phyloP scores from a whole-genome alignment of 305 asterid species.

The Withania somnifera region DNA sequence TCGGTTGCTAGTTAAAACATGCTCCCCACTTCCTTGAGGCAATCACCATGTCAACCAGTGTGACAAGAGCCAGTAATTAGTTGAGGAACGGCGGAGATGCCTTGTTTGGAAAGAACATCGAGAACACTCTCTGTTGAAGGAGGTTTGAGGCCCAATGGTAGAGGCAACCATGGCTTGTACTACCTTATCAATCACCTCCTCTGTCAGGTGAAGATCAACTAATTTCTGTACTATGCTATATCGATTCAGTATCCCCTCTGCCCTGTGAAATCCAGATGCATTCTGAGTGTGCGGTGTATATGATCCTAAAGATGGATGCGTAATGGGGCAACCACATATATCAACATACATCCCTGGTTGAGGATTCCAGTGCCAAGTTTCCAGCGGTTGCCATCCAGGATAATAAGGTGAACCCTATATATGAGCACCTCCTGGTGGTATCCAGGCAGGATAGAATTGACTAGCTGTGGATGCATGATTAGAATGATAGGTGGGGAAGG shows the following conservation, averaged over 20 bases:
- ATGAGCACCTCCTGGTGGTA: slow-evolving; percentile 21
- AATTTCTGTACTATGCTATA: slow-evolving; percentile 9
- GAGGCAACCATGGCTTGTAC: slow-evolving; percentile 44
- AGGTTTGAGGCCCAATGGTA: slow-evolving; percentile 36
- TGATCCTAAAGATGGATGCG: slow-evolving; percentile 22
- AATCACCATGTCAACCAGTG: too few relatives aligned
- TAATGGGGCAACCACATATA: slow-evolving; percentile 47
- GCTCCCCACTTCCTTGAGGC: too few relatives aligned
- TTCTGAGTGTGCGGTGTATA: slow-evolving; percentile 13
- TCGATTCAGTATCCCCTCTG: slow-evolving; percentile 14
- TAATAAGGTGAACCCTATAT: slow-evolving; percentile 32
- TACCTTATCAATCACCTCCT: slow-evolving; percentile 33
- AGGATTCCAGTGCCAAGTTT: slow-evolving; percentile 36
- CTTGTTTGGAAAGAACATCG: slow-evolving; percentile 31
- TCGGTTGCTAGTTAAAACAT: too few relatives aligned
- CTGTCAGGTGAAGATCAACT: slow-evolving; percentile 28
- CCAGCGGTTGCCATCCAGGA: slow-evolving; percentile 30
- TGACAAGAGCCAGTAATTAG: slow-evolving; percentile 7
- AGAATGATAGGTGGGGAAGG: slow-evolving; percentile 32
- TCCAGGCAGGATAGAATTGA: slow-evolving; percentile 33
- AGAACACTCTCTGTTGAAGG: slow-evolving; percentile 42
- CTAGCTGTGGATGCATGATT: slow-evolving; percentile 14
- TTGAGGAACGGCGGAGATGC: too few relatives aligned
- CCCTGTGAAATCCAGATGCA: slow-evolving; percentile 14
- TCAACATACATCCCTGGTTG: slow-evolving; percentile 34